phyloP scores from a whole-genome alignment of 768 basidiomycete species.

The Auriculariales sp. region DNA sequence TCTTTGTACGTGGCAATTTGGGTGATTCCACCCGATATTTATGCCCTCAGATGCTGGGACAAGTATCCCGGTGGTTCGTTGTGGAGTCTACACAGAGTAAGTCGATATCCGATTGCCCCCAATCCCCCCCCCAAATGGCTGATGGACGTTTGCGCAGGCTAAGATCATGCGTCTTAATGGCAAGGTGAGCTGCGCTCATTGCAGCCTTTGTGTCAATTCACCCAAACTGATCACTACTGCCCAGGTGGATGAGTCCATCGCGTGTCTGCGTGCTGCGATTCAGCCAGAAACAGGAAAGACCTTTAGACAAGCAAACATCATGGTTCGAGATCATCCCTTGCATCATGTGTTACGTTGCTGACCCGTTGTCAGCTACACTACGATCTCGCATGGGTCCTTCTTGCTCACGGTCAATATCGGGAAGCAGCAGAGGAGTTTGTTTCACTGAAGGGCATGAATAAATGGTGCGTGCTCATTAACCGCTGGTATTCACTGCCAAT shows the following conservation, averaged over 20 bases:
- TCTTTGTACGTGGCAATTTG: constrained; percentile 33
- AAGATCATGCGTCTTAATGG: constrained; percentile 62
- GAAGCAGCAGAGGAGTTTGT: constrained; percentile 58
- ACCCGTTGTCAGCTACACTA: constrained; percentile 41
- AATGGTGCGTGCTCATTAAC: constrained; percentile 34
- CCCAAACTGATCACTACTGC: no score
- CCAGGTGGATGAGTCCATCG: constrained; percentile 53
- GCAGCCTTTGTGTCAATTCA: no score
- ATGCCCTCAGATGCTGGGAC: constrained; percentile 27
- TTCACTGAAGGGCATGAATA: constrained; percentile 49
- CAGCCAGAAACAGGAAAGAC: constrained; percentile 31
- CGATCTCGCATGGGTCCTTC: constrained; percentile 65
- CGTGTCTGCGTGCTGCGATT: constrained; percentile 43
- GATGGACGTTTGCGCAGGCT: constrained; percentile 25
- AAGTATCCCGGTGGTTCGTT: constrained; percentile 53
- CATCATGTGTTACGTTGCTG: background rate
- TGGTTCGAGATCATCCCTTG: constrained; percentile 26
- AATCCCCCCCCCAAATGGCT: background rate
- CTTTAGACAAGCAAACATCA: constrained; percentile 59
- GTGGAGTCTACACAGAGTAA: constrained; percentile 60
- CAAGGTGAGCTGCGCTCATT: no score
- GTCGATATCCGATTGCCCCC: constrained; percentile 6
- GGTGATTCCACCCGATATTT: background rate
- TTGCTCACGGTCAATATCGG: constrained; percentile 46
- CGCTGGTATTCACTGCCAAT: background rate